Evolutionary conservation across 116 monocot species (phyloP), one percentile per base, ranked within the genome.

Genomic region (Thalassia testudinum): DNA sequence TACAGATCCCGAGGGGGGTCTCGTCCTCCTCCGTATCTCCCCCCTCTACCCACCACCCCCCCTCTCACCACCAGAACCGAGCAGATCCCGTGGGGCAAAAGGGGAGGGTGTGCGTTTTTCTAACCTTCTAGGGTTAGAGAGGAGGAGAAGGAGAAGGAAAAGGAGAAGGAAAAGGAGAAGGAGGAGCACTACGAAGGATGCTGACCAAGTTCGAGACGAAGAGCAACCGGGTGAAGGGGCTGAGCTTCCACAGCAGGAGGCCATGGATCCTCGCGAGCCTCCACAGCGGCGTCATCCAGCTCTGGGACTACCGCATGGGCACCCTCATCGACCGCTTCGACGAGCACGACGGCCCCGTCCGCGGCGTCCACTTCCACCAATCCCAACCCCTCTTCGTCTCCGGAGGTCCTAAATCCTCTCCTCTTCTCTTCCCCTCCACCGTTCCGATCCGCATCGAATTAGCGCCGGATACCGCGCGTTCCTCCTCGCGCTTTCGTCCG

Each of bases 171-270:
- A 40, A 14, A 14, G 40, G 40, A 40, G 40, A 14, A 14, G 14
- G 7, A 40, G 40, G 14, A 7, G 40, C 7, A 8, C 40, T 40
- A 40, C 45, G 27, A 49, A 54, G n/a, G 75, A 91, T 85, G 90
- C 72, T 91, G 90, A 91, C 90, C 51, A 91, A 81, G 66, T 91
- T 91, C 61, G 91, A 91, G 75, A 85, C 85, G 52, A 91, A 91
- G 73, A 85, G 91, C 57, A 91, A 81, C 50, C 62, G 85, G 61
- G 91, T 91, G 53, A 91, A 91, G 61, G 91, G 85, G 62, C 63
- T 91, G 56, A 90, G 81, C 81, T 81, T 91, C 62, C 91, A 91
- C 78, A 68, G 67, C 58, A 85, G 78, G 66, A 37, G 91, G 65
- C 91, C 91, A 64, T 85, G 91, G 91, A 81, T 91, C 68, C 75